These are phyloP conservation scores for Plectosphaerella plurivora DNA, from an alignment of 2,329 filamentous ascomycete genomes.

Conservation along the genomic window DNA sequence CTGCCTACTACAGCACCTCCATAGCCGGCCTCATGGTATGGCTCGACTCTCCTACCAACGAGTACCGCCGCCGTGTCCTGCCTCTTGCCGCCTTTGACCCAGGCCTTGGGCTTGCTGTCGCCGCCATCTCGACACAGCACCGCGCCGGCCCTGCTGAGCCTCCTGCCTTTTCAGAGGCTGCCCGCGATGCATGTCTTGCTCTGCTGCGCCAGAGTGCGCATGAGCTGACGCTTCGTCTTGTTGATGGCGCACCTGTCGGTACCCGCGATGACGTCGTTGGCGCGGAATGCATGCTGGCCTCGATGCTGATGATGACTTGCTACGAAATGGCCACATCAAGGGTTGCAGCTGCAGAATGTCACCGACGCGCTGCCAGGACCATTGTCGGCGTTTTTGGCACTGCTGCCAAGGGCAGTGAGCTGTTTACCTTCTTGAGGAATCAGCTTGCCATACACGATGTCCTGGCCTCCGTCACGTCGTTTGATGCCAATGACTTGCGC, in stretches of 20 bases:
- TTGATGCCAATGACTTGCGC: constrained; percentile 4
- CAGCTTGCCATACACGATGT: constrained; percentile 22
- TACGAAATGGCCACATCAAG: constrained; percentile 23
- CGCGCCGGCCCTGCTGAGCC: constrained; percentile 5
- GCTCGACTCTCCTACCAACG: constrained; percentile 22
- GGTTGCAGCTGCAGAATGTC: constrained; percentile 18
- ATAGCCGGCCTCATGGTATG: constrained; percentile 25
- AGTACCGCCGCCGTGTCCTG: constrained; percentile 19
- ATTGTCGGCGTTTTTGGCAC: constrained; percentile 20
- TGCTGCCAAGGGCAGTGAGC: constrained; percentile 10
- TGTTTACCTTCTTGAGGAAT: constrained; percentile 22
- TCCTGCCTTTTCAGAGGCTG: constrained; percentile 18
- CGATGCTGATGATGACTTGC: constrained; percentile 20
- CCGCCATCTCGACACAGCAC: constrained; percentile 22
- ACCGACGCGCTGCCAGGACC: constrained; percentile 20
- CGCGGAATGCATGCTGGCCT: constrained; percentile 23
- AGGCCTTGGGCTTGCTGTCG: constrained; percentile 20
- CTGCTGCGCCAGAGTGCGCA: constrained; percentile 13
- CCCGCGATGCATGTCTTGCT: constrained; percentile 19
- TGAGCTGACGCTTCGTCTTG: constrained; percentile 19
- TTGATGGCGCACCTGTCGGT: constrained; percentile 14
- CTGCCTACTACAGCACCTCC: constrained; percentile 23
- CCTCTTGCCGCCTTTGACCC: constrained; percentile 19
- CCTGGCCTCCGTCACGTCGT: constrained; percentile 20
- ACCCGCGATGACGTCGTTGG: constrained; percentile 16